Percentiles rank a stretch among this genome's conserved stretches.
These are phyloP conservation scores for Diaporthe humulicola DNA, from an alignment of 2,329 filamentous ascomycete species.

Conservation along the genomic window DNA sequence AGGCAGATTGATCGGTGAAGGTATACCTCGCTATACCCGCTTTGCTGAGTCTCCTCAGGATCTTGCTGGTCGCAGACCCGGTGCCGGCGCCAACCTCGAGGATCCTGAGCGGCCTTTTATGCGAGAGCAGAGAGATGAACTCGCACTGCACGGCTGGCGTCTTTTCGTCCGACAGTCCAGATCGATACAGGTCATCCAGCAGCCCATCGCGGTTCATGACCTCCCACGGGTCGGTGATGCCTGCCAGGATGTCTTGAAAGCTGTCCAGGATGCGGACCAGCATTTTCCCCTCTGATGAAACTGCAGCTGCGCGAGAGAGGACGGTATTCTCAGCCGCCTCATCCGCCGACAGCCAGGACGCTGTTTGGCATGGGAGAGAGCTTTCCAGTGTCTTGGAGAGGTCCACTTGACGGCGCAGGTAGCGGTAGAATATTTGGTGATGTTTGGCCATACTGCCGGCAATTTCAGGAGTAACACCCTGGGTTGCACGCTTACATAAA, in stretches of 20 bases:
- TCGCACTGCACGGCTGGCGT: slow-evolving; percentile 21
- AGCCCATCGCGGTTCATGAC: slow-evolving; percentile 21
- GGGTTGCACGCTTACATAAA: slow-evolving; percentile 16
- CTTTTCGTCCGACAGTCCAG: slow-evolving; percentile 17
- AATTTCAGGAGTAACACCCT: not conserved
- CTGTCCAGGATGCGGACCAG: slow-evolving; percentile 16
- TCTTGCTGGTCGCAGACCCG: slow-evolving; percentile 23
- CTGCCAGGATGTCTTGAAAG: not conserved
- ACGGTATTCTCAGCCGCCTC: not conserved
- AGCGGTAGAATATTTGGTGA: slow-evolving; percentile 17
- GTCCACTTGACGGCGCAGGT: slow-evolving; percentile 1
- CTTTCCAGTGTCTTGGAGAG: not conserved
- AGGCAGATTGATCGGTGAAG: slow-evolving; percentile 43
- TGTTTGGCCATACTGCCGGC: not conserved
- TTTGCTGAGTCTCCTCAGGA: slow-evolving; percentile 2
- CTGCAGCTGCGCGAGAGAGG: not conserved
- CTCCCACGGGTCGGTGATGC: slow-evolving; percentile 16
- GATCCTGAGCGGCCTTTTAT: slow-evolving; percentile 14
- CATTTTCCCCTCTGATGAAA: not conserved
- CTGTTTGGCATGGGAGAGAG: not conserved
- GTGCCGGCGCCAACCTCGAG: slow-evolving; percentile 28
- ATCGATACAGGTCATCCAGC: slow-evolving; percentile 24
- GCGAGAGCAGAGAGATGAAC: slow-evolving; percentile 17
- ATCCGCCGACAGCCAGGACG: not conserved
- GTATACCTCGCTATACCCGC: slow-evolving; percentile 34